Base-by-base conservation (phyloP, 164 flowering plant genomes). In the Vitis rotundifolia region DNA sequence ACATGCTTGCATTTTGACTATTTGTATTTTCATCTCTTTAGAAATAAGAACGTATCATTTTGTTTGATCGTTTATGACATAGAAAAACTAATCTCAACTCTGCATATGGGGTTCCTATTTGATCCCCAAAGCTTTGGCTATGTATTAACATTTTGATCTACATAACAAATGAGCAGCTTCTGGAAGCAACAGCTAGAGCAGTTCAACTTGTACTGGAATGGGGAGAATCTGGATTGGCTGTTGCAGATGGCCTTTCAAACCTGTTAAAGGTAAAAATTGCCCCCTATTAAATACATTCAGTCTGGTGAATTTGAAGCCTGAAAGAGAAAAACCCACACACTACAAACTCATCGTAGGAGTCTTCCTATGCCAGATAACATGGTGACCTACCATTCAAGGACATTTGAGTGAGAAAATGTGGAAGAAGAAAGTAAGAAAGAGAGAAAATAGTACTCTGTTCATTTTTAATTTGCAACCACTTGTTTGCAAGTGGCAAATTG, bases 121-220 rank as follows among this genome's bases (percentile, higher is more conserved):
- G 19, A 29, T 52, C 57, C 49, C 7, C 19, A 22, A 19, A 68
- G 60, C 49, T 54, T 66, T 47, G 53, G 29, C 55, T 7, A 12
- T 50, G 1, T 52, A 68, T 61, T 66, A 9, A 28, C 61, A 26
- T 66, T 74, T 70, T 37, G 55, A 11, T 71, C 53, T 59, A 18
- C 51, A 69, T 22, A 11, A 69, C 15, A 72, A 65, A 72, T 72
- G 63, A 65, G 70, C 90, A 94, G 99, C 89, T 94, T 60, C 77
- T 94, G 75, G 99, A 94, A 78, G 98, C 92, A 66, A 94, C 98
- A 29, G 94, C 97, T 37, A 85, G 91, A 87, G 93, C 96, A 68
- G 84, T 94, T 71, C 85, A 82, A 71, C 91, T 85, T 3, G 88
- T 89, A 61, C 79, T 89, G 26, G 81, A 85, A 77, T 89, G 91